Base-by-base conservation (phyloP, 352 stramenopile genomes). In the Pythium myriotylum region DNA sequence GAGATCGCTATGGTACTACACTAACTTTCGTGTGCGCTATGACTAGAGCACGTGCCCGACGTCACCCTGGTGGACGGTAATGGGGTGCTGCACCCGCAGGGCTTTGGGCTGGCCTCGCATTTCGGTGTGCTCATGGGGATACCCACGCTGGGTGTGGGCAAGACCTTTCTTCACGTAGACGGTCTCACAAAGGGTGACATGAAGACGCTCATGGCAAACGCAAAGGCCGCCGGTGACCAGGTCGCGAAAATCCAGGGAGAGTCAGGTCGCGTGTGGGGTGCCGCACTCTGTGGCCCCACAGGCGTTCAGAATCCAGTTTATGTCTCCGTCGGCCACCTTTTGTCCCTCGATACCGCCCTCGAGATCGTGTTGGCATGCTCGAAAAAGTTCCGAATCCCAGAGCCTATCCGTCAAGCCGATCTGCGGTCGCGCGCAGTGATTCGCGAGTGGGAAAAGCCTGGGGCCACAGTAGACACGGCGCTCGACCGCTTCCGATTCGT, bases 51-150 rank as follows among this genome's bases (percentile, higher is more conserved):
- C 19, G 70, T 79, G 26, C 94, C 95, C 20, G 74, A 96, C 35
- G 78, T 97, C 26, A 91, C 92, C 29, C 72, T 99, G 16, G 95
- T 99, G 3, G 96, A 99, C 69, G 96, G 96, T 20, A 95, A 95
- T 41, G 86, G 86, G 23, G 56, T 92, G 17, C 69, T 95, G 51
- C 95, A 99, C 57, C 88, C 91, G 13, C 74, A 94, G 37, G 81
- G 87, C 40, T 97, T 97, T 58, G 94, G 95, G 5, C 76, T 98
- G 2, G 95, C 95, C 13, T 97, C 86, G 29, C 94, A 98, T 73
- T 85, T 99, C 33, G 94, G 94, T 17, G 91, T 98, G 22, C 72
- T 96, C 8, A 82, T 81, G 40, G 70, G 74, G n/a, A 86, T 98
- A 45, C 88, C 89, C 4, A 98, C 91, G 0, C 89, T 98, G 46